A percentile compares a stretch with the other conserved stretches of the same genome.
These are phyloP conservation scores for Trametes cubensis DNA, from an alignment of 768 basidiomycete genomes.

Conservation along the genomic window DNA sequence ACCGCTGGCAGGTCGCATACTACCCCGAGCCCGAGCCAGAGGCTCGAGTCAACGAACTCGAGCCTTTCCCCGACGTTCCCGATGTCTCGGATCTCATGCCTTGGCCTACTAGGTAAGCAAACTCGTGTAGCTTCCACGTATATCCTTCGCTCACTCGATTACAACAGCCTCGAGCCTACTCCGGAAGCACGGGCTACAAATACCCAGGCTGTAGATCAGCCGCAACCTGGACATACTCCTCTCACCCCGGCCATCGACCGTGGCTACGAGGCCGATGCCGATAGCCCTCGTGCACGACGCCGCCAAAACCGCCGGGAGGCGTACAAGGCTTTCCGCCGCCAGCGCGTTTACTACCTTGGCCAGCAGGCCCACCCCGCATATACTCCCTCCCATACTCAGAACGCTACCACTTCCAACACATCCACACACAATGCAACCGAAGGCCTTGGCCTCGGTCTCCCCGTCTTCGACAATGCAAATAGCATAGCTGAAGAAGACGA, in stretches of 20 bases:
- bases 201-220: not conserved
- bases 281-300: not conserved
- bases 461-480: too few species aligned
- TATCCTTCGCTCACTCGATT: not conserved
- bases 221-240: not conserved
- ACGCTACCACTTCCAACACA: not conserved
- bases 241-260: not conserved
- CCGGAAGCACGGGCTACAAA: not conserved
- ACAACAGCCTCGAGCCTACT: not conserved
- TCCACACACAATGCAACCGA: too few species aligned
- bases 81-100: constrained; percentile 10
- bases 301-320: constrained; percentile 3
- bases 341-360: not conserved
- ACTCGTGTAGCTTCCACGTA: not conserved
- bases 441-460: not conserved
- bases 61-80: constrained; percentile 3
- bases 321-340: constrained; percentile 1
- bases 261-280: constrained; percentile 15
- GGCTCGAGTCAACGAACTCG: constrained; percentile 5
- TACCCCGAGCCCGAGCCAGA: constrained; percentile 2
- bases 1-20: not conserved
- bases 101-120: constrained; percentile 16
- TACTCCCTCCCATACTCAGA: not conserved
- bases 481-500: not conserved
- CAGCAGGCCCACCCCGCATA: too few species aligned